Conservation (phyloP, 2,329 filamentous ascomycete genomes). For the Aulographum hederae region DNA sequence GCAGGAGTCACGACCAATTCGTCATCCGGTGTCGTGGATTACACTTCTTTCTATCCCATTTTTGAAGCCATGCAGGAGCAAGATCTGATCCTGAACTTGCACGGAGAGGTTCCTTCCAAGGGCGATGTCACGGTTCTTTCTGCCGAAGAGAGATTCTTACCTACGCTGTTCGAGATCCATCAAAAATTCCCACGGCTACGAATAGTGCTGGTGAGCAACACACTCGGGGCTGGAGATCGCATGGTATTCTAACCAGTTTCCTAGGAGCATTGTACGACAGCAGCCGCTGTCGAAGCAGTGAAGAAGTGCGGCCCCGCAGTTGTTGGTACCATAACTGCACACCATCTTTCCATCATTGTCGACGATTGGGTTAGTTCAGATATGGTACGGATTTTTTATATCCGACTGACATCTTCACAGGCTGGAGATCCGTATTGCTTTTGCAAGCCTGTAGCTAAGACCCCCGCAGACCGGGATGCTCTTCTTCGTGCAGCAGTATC, state of each 20-base stretch:
- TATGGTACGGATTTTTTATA: too few species aligned
- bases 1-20: slow-evolving; percentile 39
- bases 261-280: slow-evolving; percentile 46
- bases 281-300: slow-evolving; percentile 63
- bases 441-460: slow-evolving; percentile 48
- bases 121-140: slow-evolving; percentile 33
- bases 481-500: slow-evolving; percentile 45
- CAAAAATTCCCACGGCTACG: slow-evolving; percentile 53
- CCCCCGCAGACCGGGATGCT: slow-evolving; percentile 52
- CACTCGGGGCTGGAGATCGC: too few species aligned
- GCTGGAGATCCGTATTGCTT: slow-evolving; percentile 54
- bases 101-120: slow-evolving; percentile 61
- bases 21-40: slow-evolving; percentile 47
- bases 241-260: too few species aligned
- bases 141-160: slow-evolving; percentile 62
- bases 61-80: slow-evolving; percentile 76
- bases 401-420: slow-evolving; percentile 11
- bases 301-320: slow-evolving; percentile 60
- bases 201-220: slow-evolving; percentile 59
- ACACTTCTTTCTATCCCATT: slow-evolving; percentile 55
- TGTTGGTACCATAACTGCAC: slow-evolving; percentile 65
- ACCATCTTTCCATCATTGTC: slow-evolving; percentile 66
- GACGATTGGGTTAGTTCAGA: slow-evolving; percentile 54
- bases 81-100: slow-evolving; percentile 75
- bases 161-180: slow-evolving; percentile 58